Conservation (phyloP, 805 yeast species). For the Kodamaea lidongshanica region DNA sequence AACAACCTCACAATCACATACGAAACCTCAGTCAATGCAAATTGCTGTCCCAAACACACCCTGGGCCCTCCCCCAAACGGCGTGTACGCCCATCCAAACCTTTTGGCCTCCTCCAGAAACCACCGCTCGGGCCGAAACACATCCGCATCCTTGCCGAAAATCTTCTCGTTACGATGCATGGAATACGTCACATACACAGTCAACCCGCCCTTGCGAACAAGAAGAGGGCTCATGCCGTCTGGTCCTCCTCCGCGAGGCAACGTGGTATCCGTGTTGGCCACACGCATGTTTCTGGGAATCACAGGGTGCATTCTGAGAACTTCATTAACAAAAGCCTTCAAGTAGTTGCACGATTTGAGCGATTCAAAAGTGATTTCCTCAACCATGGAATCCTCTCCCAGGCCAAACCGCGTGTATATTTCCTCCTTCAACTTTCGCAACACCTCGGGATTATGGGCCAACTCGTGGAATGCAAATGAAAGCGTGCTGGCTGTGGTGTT, state of each 20-base stretch:
- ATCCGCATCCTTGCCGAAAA: conserved; percentile 40
- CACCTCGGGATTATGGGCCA: conserved; percentile 28
- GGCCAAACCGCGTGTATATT: conserved; percentile 24
- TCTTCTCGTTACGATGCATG: conserved; percentile 19
- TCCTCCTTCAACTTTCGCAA: conserved; percentile 26
- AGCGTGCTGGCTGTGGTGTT: conserved; percentile 26
- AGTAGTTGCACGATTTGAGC: conserved; percentile 39
- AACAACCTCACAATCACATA: conserved; percentile 36
- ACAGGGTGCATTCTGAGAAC: conserved; percentile 43
- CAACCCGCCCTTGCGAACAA: conserved; percentile 14
- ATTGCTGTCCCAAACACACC: conserved; percentile 50
- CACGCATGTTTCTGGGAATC: conserved; percentile 43
- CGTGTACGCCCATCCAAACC: conserved; percentile 26
- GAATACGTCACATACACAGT: conserved; percentile 12
- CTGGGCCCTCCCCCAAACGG: conserved; percentile 46
- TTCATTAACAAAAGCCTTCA: conserved; percentile 42
- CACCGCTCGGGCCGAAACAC: conserved; percentile 46
- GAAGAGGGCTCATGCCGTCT: conserved; percentile 13
- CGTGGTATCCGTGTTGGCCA: conserved; percentile 38
- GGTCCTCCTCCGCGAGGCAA: conserved; percentile 47
- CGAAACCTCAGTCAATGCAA: conserved; percentile 47
- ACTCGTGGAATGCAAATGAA: conserved; percentile 18
- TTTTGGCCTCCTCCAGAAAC: conserved; percentile 23
- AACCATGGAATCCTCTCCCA: conserved; percentile 25
- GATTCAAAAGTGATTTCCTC: conserved; percentile 36